Percentiles rank a stretch among this genome's conserved stretches.
phyloP scores from a whole-genome alignment of 768 basidiomycete genomes.

The Naganishia onofrii region DNA sequence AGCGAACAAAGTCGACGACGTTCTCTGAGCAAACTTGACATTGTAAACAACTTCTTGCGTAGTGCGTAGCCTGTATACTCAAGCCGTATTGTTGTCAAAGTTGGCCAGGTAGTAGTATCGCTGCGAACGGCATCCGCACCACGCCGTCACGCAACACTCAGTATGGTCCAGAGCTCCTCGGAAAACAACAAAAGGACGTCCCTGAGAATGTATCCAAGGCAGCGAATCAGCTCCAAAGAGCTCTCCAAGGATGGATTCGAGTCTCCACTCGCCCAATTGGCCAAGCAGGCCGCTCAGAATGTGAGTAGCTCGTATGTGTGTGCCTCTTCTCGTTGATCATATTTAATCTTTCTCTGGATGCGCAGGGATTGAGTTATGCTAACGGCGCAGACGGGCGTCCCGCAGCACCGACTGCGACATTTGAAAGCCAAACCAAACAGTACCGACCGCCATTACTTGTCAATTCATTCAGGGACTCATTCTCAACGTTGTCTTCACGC shows the following conservation, averaged over 20 bases:
- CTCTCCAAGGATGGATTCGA: conserved; percentile 21
- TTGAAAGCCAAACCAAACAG: not conserved
- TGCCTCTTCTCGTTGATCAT: not conserved
- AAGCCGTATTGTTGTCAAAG: too few species aligned
- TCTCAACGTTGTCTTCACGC: conserved; percentile 12
- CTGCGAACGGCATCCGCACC: too few species aligned
- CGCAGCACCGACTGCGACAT: not conserved
- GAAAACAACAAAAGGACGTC: conserved; percentile 10
- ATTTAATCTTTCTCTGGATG: not conserved
- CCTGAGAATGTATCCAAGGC: not conserved
- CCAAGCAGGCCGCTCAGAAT: conserved; percentile 21
- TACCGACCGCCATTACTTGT: conserved; percentile 9
- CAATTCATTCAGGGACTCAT: conserved; percentile 22
- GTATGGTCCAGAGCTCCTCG: not conserved
- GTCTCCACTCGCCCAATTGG: conserved; percentile 16
- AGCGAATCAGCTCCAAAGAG: conserved; percentile 12
- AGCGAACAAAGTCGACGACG: too few species aligned
- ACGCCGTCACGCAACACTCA: not conserved
- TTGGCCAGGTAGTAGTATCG: too few species aligned
- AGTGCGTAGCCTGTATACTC: too few species aligned
- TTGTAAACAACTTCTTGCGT: too few species aligned
- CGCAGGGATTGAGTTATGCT: conserved; percentile 1
- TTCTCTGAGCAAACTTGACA: too few species aligned
- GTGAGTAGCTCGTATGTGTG: not conserved
- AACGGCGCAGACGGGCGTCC: not conserved